Conservation (phyloP, 1,284 basidiomycete genomes). For the Sphaerobolus stellatus region DNA sequence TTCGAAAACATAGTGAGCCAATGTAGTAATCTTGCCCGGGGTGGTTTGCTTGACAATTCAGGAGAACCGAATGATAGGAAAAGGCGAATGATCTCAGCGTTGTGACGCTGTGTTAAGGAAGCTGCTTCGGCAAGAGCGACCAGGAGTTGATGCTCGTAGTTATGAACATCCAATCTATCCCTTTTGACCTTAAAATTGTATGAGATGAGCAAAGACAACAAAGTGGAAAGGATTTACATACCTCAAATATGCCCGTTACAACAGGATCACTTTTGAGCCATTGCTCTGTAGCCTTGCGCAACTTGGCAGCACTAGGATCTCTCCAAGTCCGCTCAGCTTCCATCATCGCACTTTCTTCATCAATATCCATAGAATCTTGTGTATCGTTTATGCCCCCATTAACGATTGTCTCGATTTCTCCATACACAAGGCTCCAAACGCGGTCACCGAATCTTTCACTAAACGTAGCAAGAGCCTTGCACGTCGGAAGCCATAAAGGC, state of each 20-base stretch:
- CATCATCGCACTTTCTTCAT: slow-evolving; percentile 41
- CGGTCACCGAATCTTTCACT: slow-evolving; percentile 60
- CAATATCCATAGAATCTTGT: slow-evolving; percentile 11
- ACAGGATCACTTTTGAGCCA: slow-evolving; percentile 41
- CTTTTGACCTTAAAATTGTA: slow-evolving; percentile 8
- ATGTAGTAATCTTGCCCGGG: slow-evolving; percentile 58
- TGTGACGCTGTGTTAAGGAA: slow-evolving; percentile 79
- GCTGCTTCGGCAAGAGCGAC: slow-evolving; percentile 64
- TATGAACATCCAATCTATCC: slow-evolving; percentile 71
- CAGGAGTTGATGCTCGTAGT: slow-evolving; percentile 83
- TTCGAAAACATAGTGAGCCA: slow-evolving; percentile 90
- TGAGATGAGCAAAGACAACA: neutral
- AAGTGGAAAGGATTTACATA: slow-evolving; percentile 22
- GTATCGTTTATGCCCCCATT: slow-evolving; percentile 19
- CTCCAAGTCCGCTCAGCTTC: slow-evolving; percentile 74
- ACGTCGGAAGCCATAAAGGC: slow-evolving; percentile 85
- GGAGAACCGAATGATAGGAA: slow-evolving; percentile 63
- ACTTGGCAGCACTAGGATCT: slow-evolving; percentile 67
- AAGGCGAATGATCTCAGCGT: slow-evolving; percentile 74
- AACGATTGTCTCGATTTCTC: slow-evolving; percentile 45
- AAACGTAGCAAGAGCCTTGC: slow-evolving; percentile 62
- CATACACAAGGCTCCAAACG: slow-evolving; percentile 73
- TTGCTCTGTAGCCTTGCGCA: slow-evolving; percentile 43
- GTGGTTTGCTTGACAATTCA: slow-evolving; percentile 42
- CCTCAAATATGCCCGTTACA: slow-evolving; percentile 33